A percentile compares a stretch with the other conserved stretches of the same genome.
These are phyloP conservation scores for Raffaelea ambrosiae DNA, from an alignment of 2,329 filamentous ascomycete species.

Conservation along the genomic window DNA sequence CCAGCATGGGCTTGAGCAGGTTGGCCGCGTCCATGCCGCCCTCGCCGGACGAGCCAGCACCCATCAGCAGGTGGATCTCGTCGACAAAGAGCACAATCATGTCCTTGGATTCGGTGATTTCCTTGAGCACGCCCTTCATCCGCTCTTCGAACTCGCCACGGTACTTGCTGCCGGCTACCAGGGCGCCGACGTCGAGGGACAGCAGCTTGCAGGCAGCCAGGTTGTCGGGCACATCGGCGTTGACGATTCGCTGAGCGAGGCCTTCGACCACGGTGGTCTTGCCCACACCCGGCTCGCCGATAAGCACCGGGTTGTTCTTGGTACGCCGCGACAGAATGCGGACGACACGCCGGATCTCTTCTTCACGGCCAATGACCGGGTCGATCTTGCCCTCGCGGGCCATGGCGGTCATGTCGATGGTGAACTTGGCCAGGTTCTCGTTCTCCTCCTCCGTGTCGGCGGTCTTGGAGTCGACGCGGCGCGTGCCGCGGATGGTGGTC, in stretches of 20 bases:
- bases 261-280: constrained; percentile 98
- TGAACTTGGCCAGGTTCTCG: constrained; percentile 96
- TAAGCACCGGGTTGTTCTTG: constrained; percentile 98
- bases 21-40: constrained; percentile 99
- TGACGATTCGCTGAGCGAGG: constrained; percentile 89
- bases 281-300: constrained; percentile 95
- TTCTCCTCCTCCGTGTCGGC: constrained; percentile 88
- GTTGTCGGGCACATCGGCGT: constrained; percentile 92
- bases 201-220: constrained; percentile 88
- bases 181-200: constrained; percentile 86
- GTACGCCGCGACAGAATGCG: constrained; percentile 87
- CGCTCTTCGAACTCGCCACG: constrained; percentile 97
- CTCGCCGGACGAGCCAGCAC: constrained; percentile 86
- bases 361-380: constrained; percentile 91
- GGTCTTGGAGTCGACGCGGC: constrained; percentile 89
- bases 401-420: constrained; percentile 95
- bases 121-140: constrained; percentile 98
- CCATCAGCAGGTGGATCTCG: constrained; percentile 98
- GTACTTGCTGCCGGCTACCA: constrained; percentile 97
- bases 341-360: constrained; percentile 87
- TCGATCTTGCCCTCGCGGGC: constrained; percentile 96
- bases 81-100: constrained; percentile 98
- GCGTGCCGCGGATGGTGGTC: constrained; percentile 82
- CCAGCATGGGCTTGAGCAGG: constrained; percentile 95
- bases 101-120: constrained; percentile 89